Evolutionary conservation across 768 basidiomycete species (phyloP).

Genomic region (Daedaleopsis sinensis): DNA sequence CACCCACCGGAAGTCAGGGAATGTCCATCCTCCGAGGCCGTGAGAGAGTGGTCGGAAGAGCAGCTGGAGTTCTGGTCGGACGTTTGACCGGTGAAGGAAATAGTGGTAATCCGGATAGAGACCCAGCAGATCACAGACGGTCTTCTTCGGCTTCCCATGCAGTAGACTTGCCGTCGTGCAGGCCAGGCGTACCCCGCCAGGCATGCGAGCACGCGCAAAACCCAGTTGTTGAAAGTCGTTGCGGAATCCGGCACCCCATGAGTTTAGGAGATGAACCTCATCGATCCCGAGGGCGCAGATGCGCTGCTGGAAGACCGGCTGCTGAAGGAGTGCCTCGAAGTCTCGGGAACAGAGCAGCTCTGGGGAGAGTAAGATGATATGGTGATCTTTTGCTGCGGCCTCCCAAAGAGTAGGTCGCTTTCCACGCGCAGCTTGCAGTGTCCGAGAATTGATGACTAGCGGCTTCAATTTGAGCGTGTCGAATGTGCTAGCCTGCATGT

Average conservation of each 20-base stretch:
- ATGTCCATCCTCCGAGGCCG: background rate
- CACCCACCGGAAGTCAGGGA: too few species aligned
- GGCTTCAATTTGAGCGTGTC: too few species aligned
- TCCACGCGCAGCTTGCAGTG: too few species aligned
- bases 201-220: conserved; percentile 3
- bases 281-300: conserved; percentile 19
- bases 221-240: conserved; percentile 15
- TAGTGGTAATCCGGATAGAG: conserved; percentile 8
- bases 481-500: too few species aligned
- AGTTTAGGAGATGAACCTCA: conserved; percentile 24
- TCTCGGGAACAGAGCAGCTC: conserved; percentile 19
- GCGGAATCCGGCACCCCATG: conserved; percentile 26
- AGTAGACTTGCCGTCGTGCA: conserved; percentile 19
- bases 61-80: conserved; percentile 11
- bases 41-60: conserved; percentile 9
- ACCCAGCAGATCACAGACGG: conserved; percentile 17
- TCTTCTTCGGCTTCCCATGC: conserved; percentile 5
- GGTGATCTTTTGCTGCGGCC: background rate
- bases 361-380: conserved; percentile 24
- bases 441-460: too few species aligned
- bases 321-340: conserved; percentile 19
- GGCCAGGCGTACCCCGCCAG: conserved; percentile 5
- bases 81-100: conserved; percentile 23
- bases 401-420: conserved; percentile 10
- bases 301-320: conserved; percentile 8